These are phyloP conservation scores for Petrea volubilis DNA, from an alignment of 257 asterid species.

Conservation along the genomic window DNA sequence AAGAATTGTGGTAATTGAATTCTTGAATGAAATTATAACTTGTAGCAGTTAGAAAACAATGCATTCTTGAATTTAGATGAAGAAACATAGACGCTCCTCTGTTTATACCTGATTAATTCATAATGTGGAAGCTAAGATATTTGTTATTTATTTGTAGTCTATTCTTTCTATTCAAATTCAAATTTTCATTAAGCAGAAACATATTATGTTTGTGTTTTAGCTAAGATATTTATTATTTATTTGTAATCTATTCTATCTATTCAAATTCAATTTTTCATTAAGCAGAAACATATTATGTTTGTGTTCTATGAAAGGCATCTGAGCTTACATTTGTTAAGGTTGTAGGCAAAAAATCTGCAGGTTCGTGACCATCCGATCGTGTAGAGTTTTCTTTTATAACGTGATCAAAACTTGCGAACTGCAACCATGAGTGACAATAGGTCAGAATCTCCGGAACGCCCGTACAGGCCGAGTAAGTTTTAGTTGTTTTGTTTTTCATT, in stretches of 20 bases:
- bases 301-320: background rate
- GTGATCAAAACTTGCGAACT: conserved; percentile 42
- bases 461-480: conserved; percentile 60
- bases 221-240: too few species aligned
- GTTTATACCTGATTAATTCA: background rate
- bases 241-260: too few species aligned
- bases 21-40: background rate
- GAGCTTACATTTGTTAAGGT: background rate
- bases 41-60: background rate
- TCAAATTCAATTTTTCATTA: background rate
- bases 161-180: too few species aligned
- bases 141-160: too few species aligned
- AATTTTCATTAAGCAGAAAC: too few species aligned
- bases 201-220: too few species aligned
- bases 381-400: background rate
- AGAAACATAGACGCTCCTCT: background rate
- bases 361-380: conserved; percentile 38
- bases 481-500: background rate
- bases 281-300: background rate
- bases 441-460: conserved; percentile 62
- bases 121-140: background rate
- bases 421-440: conserved; percentile 68
- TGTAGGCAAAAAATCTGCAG: conserved; percentile 39
- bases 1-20: background rate
- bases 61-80: conserved; percentile 9